These are phyloP conservation scores for Lichenothelia convexa DNA, from an alignment of 495 filamentous ascomycete genomes.

Conservation along the genomic window DNA sequence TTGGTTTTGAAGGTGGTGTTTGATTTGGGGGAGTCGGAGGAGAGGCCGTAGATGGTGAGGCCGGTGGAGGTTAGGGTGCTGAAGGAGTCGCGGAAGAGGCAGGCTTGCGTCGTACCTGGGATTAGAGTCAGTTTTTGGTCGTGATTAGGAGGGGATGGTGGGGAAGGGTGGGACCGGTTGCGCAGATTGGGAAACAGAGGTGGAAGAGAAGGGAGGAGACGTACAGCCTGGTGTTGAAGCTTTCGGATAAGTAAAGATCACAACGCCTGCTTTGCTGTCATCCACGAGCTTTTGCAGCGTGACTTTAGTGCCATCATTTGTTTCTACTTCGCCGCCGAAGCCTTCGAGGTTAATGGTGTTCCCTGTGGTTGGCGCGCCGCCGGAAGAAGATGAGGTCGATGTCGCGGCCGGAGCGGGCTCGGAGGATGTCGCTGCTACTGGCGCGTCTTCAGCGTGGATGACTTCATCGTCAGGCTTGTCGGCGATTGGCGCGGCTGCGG, in stretches of 20 bases:
- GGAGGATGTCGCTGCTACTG: background rate
- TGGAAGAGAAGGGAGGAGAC: constrained; percentile 19
- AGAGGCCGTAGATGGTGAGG: constrained; percentile 74
- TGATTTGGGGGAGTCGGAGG: constrained; percentile 64
- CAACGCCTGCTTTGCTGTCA: constrained; percentile 66
- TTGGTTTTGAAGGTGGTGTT: constrained; percentile 84
- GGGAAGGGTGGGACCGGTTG: constrained; percentile 1
- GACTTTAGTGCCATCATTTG: constrained; percentile 60
- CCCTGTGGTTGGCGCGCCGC: constrained; percentile 24
- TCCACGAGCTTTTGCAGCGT: constrained; percentile 62
- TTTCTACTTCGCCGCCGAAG: constrained; percentile 73
- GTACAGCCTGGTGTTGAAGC: constrained; percentile 91
- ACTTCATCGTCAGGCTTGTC: constrained; percentile 6
- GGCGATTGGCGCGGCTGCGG: background rate
- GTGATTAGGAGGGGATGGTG: background rate
- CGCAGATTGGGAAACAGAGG: background rate
- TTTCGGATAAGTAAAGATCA: constrained; percentile 90
- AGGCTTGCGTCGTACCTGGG: constrained; percentile 82
- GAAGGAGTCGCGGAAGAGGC: constrained; percentile 76
- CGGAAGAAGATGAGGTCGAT: constrained; percentile 26
- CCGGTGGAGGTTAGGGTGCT: constrained; percentile 59
- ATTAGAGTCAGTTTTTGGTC: background rate
- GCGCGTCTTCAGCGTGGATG: constrained; percentile 1
- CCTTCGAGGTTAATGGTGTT: constrained; percentile 43
- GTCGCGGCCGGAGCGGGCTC: constrained; percentile 26